Evolutionary conservation across 441 rosid species (phyloP), one percentile per base, ranked within the genome.

Genomic region (Corymbia calophylla): DNA sequence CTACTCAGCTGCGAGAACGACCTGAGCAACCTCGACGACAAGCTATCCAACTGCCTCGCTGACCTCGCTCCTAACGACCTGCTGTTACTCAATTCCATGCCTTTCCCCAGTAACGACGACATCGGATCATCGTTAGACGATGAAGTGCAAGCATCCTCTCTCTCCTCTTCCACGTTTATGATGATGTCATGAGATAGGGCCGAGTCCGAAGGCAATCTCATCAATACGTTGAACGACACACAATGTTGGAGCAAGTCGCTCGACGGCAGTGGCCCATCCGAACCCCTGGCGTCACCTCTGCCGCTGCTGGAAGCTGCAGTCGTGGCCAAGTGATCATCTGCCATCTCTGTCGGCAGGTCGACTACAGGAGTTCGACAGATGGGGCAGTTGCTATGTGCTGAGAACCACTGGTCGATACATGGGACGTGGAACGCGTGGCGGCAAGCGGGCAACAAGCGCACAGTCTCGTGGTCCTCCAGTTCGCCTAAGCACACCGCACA

Each of bases 401-500:
- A 70, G 68, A 94, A 92, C 97, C 96, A 95, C 66, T 87, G 53
- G 88, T 93, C 96, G 47, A 95, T 91, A 89, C 96, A 95, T 9
- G 90, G 58, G 47, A 93, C 94, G 49, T 95, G 97, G 91, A 94
- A 95, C 9, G 93, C 66, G 54, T 95, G 97, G 25, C 93, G 89
- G 90, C 96, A 94, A 86, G 86, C 90, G 4, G 96, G 97, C 90
- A 95, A 88, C 82, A 92, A 82, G 5, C 96, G 93, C 27, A 94
- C 93, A 87, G 86, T 86, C 6, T 93, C 95, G 1, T 94, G 93
- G 60, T 94, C 95, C 88, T 91, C 89, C 23, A 95, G 84, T 17
- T 94, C 94, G 54, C 92, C 97, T 86, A 95, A 87, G 90, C 96
- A 95, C 90, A 95, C 92, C 4, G 91, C 95, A 58, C 96, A 95